Percentiles rank a stretch among this genome's conserved stretches.
phyloP scores from a whole-genome alignment of 129 eudicot species.

The Smallanthus sonchifolius region DNA sequence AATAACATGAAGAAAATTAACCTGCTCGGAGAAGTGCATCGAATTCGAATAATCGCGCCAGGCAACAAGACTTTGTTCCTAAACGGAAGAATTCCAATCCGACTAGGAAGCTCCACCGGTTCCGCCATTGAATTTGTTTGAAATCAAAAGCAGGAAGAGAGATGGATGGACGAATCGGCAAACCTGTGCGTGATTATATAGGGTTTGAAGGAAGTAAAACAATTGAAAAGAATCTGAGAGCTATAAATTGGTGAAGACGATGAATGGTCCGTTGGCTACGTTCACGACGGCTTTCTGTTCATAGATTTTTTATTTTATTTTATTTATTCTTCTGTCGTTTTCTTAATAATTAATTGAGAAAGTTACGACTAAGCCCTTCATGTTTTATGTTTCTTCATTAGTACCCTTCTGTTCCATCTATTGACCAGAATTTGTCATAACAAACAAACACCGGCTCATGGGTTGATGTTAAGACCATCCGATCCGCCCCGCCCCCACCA shows the following conservation, averaged over 20 bases:
- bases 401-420: background rate
- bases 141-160: background rate
- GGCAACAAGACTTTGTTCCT: constrained; percentile 92
- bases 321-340: background rate
- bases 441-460: too few species aligned
- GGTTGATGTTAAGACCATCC: too few species aligned
- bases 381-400: background rate
- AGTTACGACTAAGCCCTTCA: background rate
- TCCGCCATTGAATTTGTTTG: constrained; percentile 54
- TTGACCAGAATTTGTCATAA: background rate
- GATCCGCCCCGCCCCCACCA: too few species aligned
- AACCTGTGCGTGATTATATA: constrained; percentile 11
- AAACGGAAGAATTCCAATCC: constrained; percentile 91
- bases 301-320: background rate
- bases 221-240: background rate
- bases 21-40: constrained; percentile 98
- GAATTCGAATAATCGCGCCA: constrained; percentile 75
- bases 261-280: constrained; percentile 22
- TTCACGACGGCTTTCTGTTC: constrained; percentile 40
- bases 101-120: constrained; percentile 71
- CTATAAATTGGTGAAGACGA: background rate
- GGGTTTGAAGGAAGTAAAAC: constrained; percentile 5
- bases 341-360: background rate
- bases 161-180: background rate
- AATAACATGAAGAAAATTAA: background rate